A percentile compares a stretch with the other conserved stretches of the same genome.
Conservation (phyloP, 2,329 filamentous ascomycete genomes). For the Ceratocystis destructans region DNA sequence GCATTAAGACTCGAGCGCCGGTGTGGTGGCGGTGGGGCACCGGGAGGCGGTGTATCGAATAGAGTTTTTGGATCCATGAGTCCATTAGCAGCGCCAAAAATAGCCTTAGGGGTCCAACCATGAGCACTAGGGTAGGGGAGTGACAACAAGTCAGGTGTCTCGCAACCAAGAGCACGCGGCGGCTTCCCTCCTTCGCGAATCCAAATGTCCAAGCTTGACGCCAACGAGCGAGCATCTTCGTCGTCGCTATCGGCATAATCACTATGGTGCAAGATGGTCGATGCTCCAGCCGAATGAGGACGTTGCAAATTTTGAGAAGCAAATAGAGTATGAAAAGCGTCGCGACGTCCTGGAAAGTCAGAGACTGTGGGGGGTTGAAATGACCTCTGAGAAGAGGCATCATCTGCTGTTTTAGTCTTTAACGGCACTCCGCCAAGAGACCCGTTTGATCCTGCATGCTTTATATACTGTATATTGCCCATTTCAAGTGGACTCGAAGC, state of each 20-base stretch:
- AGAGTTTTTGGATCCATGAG: constrained; percentile 24
- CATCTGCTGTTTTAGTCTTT: not conserved
- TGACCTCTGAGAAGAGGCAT: constrained; percentile 14
- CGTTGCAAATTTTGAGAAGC: constrained; percentile 27
- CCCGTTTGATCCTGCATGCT: constrained; percentile 15
- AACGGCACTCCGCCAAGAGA: constrained; percentile 18
- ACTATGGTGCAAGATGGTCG: constrained; percentile 30
- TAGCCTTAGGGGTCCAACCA: constrained; percentile 36
- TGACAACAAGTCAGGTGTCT: constrained; percentile 41
- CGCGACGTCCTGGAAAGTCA: constrained; percentile 24
- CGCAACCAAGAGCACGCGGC: constrained; percentile 23
- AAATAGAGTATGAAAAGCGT: constrained; percentile 23
- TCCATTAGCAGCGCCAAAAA: constrained; percentile 30
- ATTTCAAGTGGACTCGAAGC: not conserved
- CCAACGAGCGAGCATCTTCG: constrained; percentile 31
- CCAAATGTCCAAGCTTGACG: constrained; percentile 45
- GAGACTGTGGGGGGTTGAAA: constrained; percentile 26
- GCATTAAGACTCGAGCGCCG: constrained; percentile 42
- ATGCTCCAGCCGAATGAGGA: constrained; percentile 36
- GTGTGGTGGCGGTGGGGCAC: constrained; percentile 37
- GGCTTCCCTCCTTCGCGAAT: constrained; percentile 40
- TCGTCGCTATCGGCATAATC: constrained; percentile 34
- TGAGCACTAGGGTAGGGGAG: constrained; percentile 32
- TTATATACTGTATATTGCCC: constrained; percentile 14
- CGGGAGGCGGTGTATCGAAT: constrained; percentile 23